phyloP scores from a whole-genome alignment of 2,329 filamentous ascomycete genomes.

The Trichoderma endophyticum region DNA sequence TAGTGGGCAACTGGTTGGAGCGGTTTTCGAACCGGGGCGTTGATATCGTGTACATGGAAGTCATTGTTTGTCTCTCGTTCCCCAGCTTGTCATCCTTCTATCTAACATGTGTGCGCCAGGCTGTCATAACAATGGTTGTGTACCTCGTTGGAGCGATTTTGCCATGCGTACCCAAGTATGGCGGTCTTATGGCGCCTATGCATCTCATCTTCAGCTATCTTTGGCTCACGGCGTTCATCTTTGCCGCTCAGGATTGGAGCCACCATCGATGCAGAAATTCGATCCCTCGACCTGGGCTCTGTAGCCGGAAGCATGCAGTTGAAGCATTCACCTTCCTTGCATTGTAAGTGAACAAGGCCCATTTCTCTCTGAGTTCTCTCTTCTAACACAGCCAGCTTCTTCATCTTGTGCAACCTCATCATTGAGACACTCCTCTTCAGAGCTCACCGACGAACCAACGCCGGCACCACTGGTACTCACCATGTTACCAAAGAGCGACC shows the following conservation, averaged over 20 bases:
- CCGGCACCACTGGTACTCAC: background rate
- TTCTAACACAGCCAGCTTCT: slow-evolving; percentile 18
- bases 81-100: no score
- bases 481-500: slow-evolving; percentile 5
- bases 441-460: background rate
- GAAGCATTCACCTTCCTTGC: slow-evolving; percentile 26
- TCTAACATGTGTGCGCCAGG: slow-evolving; percentile 18
- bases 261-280: slow-evolving; percentile 14
- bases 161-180: slow-evolving; percentile 22
- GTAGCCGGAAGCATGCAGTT: slow-evolving; percentile 24
- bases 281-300: slow-evolving; percentile 10
- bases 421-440: slow-evolving; percentile 17
- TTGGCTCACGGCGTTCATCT: slow-evolving; percentile 29
- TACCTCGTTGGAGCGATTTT: slow-evolving; percentile 22
- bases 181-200: slow-evolving; percentile 22
- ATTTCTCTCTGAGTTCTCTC: background rate
- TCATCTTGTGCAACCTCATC: slow-evolving; percentile 21
- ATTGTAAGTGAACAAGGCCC: slow-evolving; percentile 22
- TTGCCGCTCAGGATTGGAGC: slow-evolving; percentile 25
- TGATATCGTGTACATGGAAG: slow-evolving; percentile 26
- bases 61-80: slow-evolving; percentile 22
- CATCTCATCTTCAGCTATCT: slow-evolving; percentile 27
- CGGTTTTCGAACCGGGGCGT: slow-evolving; percentile 15
- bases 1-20: background rate
- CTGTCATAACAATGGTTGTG: slow-evolving; percentile 24